Conservation (phyloP, 768 basidiomycete species). For the Mycena venus region DNA sequence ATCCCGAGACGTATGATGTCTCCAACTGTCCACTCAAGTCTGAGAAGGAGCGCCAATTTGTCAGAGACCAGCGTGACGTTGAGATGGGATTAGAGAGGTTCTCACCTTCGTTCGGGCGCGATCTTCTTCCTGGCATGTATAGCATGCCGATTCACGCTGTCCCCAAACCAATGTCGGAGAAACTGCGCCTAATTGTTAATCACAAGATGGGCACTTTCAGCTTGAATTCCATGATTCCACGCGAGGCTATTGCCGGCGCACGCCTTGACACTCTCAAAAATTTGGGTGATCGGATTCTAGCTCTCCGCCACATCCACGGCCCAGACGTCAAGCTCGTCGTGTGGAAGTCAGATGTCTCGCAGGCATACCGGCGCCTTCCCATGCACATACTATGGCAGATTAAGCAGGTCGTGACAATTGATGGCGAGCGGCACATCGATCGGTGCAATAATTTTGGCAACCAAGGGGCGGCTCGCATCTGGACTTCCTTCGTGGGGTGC, state of each 20-base stretch:
- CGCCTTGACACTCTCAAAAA: constrained; percentile 53
- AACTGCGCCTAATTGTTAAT: constrained; percentile 53
- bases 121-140: constrained; percentile 60
- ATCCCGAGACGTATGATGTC: too few species aligned
- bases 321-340: constrained; percentile 34
- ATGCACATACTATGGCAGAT: constrained; percentile 48
- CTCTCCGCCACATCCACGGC: constrained; percentile 20
- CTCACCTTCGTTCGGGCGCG: constrained; percentile 47
- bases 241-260: too few species aligned
- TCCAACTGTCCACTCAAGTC: too few species aligned
- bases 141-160: constrained; percentile 53
- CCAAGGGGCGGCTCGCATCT: constrained; percentile 25
- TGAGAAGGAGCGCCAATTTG: too few species aligned
- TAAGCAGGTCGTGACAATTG: constrained; percentile 41
- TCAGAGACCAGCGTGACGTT: too few species aligned
- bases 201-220: constrained; percentile 49
- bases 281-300: constrained; percentile 40
- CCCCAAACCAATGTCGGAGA: constrained; percentile 49
- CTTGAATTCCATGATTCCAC: too few species aligned
- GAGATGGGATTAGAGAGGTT: too few species aligned
- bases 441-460: too few species aligned
- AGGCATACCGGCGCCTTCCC: constrained; percentile 44
- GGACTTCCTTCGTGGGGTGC: too few species aligned
- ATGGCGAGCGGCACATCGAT: constrained; percentile 26
- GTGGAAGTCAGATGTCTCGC: constrained; percentile 55